Conservation (phyloP, 768 basidiomycete genomes). For the Russula sp. region DNA sequence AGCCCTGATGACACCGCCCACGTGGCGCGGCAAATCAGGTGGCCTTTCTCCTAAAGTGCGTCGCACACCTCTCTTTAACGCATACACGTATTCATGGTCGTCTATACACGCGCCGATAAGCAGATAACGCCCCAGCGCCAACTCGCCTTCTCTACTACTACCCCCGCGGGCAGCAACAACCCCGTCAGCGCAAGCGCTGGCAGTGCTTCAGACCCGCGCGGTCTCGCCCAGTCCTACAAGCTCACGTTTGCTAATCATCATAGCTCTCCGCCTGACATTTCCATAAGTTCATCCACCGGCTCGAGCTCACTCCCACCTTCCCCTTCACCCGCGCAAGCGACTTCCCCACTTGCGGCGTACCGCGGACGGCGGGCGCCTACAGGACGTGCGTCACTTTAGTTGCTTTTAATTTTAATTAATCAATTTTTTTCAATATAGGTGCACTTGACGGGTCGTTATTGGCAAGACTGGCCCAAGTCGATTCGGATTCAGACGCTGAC, state of each 20-base stretch:
- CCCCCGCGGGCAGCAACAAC: background rate
- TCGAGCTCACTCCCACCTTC: slow-evolving; percentile 28
- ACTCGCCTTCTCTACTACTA: slow-evolving; percentile 28
- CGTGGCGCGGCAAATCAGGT: slow-evolving; percentile 17
- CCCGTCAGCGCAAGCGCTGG: background rate
- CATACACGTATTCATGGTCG: background rate
- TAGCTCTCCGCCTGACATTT: slow-evolving; percentile 20
- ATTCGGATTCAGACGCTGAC: slow-evolving; percentile 27
- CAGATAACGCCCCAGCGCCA: slow-evolving; percentile 31
- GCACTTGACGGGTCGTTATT: slow-evolving; percentile 28
- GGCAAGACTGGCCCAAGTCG: slow-evolving; percentile 24
- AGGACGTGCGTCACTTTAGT: slow-evolving; percentile 25
- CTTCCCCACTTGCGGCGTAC: slow-evolving; percentile 28
- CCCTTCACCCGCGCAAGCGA: slow-evolving; percentile 20
- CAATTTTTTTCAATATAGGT: slow-evolving; percentile 15
- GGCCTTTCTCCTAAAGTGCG: slow-evolving; percentile 28
- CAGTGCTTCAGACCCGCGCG: slow-evolving; percentile 27
- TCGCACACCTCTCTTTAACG: background rate
- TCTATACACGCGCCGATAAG: background rate
- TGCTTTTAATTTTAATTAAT: background rate
- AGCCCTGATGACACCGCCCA: slow-evolving; percentile 4
- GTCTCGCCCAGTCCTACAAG: slow-evolving; percentile 28
- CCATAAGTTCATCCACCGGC: slow-evolving; percentile 21
- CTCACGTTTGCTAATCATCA: slow-evolving; percentile 19
- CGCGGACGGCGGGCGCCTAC: slow-evolving; percentile 29